Evolutionary conservation across 805 yeast genomes (phyloP), one percentile per base, ranked within the genome.

Genomic region (Monosporozyma aerobia): DNA sequence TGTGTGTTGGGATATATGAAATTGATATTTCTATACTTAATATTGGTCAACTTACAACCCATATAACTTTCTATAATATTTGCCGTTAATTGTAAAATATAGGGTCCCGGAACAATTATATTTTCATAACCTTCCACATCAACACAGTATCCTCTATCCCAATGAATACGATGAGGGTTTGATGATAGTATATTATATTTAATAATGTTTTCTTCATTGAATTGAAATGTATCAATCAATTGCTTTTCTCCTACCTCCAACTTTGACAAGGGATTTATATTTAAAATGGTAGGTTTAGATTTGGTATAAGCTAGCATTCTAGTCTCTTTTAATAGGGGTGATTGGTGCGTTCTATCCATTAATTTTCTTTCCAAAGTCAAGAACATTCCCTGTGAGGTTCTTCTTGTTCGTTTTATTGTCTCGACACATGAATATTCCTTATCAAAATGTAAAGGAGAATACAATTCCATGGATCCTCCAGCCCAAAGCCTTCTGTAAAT

Each of bases 121-220:
- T 73, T 72, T 0, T 83, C 82, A 49, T 88, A 78, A 0, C 78
- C 74, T 61, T 92, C 98, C 2, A 59, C 61, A 0, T 63, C 52
- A 3, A 51, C 58, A 7, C 88, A 76, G 63, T 87, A 87, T 0
- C 57, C 57, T 5, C 67, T 64, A 62, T 87, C 87, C 65, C 81
- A 83, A 69, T 92, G 99, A 41, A 92, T 87, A 53, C 77, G 76
- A 68, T 92, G 99, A 3, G 95, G 75, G 64, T 92, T 92, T 69
- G 82, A 83, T 1, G 94, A 83, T 51, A 94, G 65, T 11, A 87
- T 84, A 46, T 92, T 82, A 69, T 82, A 87, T 56, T 88, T 71
- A 57, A 72, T 41, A 79, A 73, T 7, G 73, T 62, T 51, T 69
- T 68, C 5, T 77, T 62, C 44, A 79, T 77, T 23, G 52, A 69